These are phyloP conservation scores for Chaetothyriales sp. DNA, from an alignment of 2,329 filamentous ascomycete species.

Conservation along the genomic window DNA sequence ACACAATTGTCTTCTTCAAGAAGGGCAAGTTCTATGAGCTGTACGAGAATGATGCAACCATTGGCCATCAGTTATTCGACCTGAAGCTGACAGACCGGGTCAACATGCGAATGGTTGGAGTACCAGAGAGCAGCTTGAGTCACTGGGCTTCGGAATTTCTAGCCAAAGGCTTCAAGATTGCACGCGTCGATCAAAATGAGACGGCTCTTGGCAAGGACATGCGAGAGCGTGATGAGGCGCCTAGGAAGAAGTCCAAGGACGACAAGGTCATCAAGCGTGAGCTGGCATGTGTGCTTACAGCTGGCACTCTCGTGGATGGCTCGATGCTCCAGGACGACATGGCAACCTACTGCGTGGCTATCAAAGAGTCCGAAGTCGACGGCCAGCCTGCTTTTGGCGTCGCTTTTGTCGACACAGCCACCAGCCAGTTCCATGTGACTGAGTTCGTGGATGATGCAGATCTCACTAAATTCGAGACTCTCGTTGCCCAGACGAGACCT, in stretches of 20 bases:
- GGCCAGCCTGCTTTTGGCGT: constrained; percentile 76
- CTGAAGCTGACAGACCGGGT: constrained; percentile 94
- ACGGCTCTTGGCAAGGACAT: constrained; percentile 94
- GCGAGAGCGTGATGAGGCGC: constrained; percentile 68
- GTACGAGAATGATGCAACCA: constrained; percentile 93
- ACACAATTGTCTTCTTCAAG: constrained; percentile 98
- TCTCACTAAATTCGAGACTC: constrained; percentile 92
- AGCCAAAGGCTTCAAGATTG: constrained; percentile 94
- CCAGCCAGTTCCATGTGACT: constrained; percentile 85
- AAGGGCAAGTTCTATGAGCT: constrained; percentile 99
- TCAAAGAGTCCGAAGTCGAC: constrained; percentile 64
- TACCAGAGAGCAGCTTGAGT: constrained; percentile 88
- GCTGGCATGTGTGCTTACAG: constrained; percentile 77
- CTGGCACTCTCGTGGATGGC: constrained; percentile 84
- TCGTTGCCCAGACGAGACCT: constrained; percentile 81
- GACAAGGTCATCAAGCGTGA: constrained; percentile 92
- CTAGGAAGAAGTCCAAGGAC: constrained; percentile 46
- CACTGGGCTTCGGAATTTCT: constrained; percentile 98
- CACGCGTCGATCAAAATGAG: constrained; percentile 91
- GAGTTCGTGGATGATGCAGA: constrained; percentile 86
- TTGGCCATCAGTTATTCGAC: constrained; percentile 93
- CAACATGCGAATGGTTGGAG: constrained; percentile 99
- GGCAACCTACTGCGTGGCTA: constrained; percentile 88
- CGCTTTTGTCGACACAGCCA: constrained; percentile 88
- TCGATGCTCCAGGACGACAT: constrained; percentile 97